Base-by-base conservation (phyloP, 805 yeast genomes). In the Ogataea angusta region DNA sequence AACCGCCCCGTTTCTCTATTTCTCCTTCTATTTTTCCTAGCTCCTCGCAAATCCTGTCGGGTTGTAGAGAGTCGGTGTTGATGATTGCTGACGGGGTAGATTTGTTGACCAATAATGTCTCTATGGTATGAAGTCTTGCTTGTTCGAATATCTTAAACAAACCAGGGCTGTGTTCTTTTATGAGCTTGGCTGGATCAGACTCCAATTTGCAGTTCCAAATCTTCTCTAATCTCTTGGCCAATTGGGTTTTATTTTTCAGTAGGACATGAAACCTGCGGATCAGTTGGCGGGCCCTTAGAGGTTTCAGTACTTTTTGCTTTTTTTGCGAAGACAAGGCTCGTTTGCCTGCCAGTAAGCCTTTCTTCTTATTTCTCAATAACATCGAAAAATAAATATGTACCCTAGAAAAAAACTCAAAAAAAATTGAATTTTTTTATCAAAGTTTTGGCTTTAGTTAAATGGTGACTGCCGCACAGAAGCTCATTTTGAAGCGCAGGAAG, bases 201-300 rank as follows among this genome's bases (percentile, higher is more conserved):
- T 22, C 37, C 6, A 38, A 12, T 23, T 32, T 28, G 18, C 42
- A 38, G 4, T 42, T 36, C 46, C 17, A 30, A 18, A 38, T 45
- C 25, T 28, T 28, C 17, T 38, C 34, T n/a, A 38, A 13, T 8
- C 24, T 19, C 18, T 28, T 38, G 7, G 23, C 16, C 18, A 38
- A 28, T 33, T 38, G 42, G 9, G 21, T 32, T n/a, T 28, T 71
- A 45, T 76, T 72, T 50, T 82, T 85, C 42, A 82, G 70, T 12
- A 90, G 66, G 2, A 78, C 73, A 60, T 89, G 97, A 49, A 78
- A 88, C 28, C 88, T 62, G 40, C 96, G 72, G 19, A 90, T 90
- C 15, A 90, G 69, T 52, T 76, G 80, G 34, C 96, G 68, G 0
- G 95, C 83, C 52, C 78, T 69, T 31, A 73, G 71, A 3, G 88